phyloP scores from a whole-genome alignment of 805 yeast genomes.

The Nakazawaea populi region DNA sequence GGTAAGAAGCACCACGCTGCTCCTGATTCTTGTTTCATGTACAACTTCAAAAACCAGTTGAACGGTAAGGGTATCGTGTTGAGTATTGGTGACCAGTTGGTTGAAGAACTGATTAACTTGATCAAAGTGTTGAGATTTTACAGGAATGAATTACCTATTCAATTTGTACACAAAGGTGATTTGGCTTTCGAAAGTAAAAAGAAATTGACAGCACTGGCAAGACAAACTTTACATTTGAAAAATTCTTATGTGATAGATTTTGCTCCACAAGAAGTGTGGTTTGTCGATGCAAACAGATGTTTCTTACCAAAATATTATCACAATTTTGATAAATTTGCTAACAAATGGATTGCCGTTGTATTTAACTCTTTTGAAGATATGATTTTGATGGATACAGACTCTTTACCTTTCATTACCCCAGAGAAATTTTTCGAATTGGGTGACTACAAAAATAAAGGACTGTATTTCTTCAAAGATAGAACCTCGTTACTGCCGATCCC shows the following conservation, averaged over 20 bases:
- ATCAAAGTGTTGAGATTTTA: slow-evolving; percentile 44
- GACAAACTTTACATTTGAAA: slow-evolving; percentile 16
- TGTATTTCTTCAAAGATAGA: slow-evolving; percentile 47
- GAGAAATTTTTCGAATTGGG: slow-evolving; percentile 31
- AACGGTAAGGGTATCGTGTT: slow-evolving; percentile 51
- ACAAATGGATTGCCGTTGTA: slow-evolving; percentile 50
- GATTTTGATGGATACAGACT: slow-evolving; percentile 50
- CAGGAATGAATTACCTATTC: slow-evolving; percentile 44
- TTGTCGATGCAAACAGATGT: slow-evolving; percentile 28
- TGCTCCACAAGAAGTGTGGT: slow-evolving; percentile 21
- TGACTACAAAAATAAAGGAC: slow-evolving; percentile 30
- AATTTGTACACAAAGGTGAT: slow-evolving; percentile 39
- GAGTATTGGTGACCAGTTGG: slow-evolving; percentile 41
- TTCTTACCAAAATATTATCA: slow-evolving; percentile 19
- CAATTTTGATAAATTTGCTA: slow-evolving; percentile 24
- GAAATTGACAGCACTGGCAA: slow-evolving; percentile 29
- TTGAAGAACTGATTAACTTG: slow-evolving; percentile 40
- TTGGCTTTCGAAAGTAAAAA: slow-evolving; percentile 28
- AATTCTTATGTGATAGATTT: slow-evolving; percentile 16
- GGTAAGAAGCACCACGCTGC: neutral
- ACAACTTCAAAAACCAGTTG: slow-evolving; percentile 21
- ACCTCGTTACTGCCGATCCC: slow-evolving; percentile 28
- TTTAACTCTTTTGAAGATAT: slow-evolving; percentile 55
- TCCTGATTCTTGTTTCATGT: slow-evolving; percentile 21
- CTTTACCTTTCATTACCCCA: slow-evolving; percentile 32